Conservation (phyloP, 1,139 yeast species). For the Cylindricascospora bacillispora region DNA sequence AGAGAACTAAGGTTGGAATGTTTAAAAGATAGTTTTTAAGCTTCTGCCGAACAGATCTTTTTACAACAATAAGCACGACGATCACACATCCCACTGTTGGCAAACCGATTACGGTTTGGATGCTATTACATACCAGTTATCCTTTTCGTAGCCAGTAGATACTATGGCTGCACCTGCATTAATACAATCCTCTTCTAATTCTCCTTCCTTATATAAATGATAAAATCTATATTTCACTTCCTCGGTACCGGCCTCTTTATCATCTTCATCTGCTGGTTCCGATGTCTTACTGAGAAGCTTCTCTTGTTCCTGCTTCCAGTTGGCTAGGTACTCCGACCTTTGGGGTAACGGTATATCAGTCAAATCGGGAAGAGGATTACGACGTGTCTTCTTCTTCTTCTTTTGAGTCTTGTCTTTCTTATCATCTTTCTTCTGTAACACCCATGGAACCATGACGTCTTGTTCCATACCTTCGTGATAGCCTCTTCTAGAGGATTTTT, state of each 20-base stretch:
- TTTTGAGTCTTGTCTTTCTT: constrained; percentile 13
- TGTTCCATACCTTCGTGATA: constrained; percentile 85
- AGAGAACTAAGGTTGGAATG: no score
- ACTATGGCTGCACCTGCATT: constrained; percentile 57
- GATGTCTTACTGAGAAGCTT: constrained; percentile 6
- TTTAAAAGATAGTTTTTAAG: no score
- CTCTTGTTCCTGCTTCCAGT: constrained; percentile 20
- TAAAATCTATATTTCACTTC: constrained; percentile 69
- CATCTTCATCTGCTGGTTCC: constrained; percentile 9
- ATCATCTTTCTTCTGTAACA: constrained; percentile 36
- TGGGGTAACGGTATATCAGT: constrained; percentile 17
- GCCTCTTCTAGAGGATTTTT: constrained; percentile 73
- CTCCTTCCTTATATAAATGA: constrained; percentile 77
- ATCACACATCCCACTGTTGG: no score
- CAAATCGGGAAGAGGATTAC: constrained; percentile 14
- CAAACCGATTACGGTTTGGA: constrained; percentile 24
- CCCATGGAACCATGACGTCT: constrained; percentile 96
- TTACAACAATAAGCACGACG: no score
- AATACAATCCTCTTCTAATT: constrained; percentile 54
- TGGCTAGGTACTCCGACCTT: constrained; percentile 17
- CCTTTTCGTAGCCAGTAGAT: constrained; percentile 76
- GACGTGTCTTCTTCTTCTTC: constrained; percentile 8
- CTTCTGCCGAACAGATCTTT: no score
- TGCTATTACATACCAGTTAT: constrained; percentile 81
- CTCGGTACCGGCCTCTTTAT: constrained; percentile 9